phyloP scores from a whole-genome alignment of 164 flowering plant genomes.

The Tinospora cordifolia region DNA sequence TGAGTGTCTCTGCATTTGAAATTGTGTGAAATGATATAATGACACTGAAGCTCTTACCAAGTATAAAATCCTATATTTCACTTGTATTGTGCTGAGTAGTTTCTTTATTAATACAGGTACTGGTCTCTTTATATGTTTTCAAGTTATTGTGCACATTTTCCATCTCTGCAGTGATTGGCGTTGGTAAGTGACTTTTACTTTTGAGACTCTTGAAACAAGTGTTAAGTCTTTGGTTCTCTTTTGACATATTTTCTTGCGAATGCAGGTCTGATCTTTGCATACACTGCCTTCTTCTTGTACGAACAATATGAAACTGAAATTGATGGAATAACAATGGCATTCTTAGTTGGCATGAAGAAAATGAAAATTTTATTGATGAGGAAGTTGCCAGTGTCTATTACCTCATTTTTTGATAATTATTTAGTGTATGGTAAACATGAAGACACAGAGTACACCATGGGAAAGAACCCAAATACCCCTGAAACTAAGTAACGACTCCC shows the following conservation, averaged over 20 bases:
- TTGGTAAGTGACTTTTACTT: conserved; percentile 37
- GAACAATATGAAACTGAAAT: conserved; percentile 69
- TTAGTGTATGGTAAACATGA: not conserved
- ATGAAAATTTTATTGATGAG: conserved; percentile 19
- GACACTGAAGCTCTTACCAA: not conserved
- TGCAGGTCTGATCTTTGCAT: conserved; percentile 52
- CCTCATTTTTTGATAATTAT: conserved; percentile 17
- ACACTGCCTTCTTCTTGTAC: conserved; percentile 53
- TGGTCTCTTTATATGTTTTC: conserved; percentile 32
- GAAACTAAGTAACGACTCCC: not conserved
- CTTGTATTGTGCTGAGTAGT: not conserved
- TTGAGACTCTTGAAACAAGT: not conserved
- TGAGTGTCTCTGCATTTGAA: too few species aligned
- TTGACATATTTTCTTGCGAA: conserved; percentile 3
- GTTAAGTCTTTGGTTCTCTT: not conserved
- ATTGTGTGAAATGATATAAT: too few species aligned
- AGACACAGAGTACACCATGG: not conserved
- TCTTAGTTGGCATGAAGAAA: conserved; percentile 18
- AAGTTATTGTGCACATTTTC: conserved; percentile 37
- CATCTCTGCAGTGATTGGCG: conserved; percentile 28
- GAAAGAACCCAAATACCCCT: not conserved
- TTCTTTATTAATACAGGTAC: conserved; percentile 32
- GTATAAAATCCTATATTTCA: not conserved
- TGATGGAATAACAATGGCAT: conserved; percentile 26
- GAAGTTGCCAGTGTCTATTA: conserved; percentile 32